Evolutionary conservation across 805 yeast genomes (phyloP).

Genomic region (Saccharomycopsis vini): DNA sequence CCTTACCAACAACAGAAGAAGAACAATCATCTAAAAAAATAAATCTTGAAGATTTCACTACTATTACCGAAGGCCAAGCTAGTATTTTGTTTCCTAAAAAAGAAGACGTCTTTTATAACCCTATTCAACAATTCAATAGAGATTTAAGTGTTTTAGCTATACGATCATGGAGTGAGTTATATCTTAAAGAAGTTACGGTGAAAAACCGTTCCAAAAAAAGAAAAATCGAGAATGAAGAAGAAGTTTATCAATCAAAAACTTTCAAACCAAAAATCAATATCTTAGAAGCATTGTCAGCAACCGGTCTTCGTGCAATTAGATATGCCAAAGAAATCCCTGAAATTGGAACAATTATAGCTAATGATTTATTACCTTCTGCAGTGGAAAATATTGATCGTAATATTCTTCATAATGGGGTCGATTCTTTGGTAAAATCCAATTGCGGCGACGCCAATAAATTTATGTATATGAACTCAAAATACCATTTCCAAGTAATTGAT

Average conservation of each 20-base stretch:
- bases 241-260: conserved; percentile 5
- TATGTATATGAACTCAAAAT: conserved; percentile 45
- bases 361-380: conserved; percentile 81
- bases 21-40: too few relatives aligned
- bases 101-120: conserved; percentile 86
- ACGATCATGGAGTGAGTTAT: conserved; percentile 72
- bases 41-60: conserved; percentile 29
- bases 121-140: conserved; percentile 93
- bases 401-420: conserved; percentile 55
- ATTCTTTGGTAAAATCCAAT: conserved; percentile 50
- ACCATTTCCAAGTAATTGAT: conserved; percentile 77
- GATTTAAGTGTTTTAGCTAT: conserved; percentile 82
- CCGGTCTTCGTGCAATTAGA: conserved; percentile 89
- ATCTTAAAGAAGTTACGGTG: conserved; percentile 28
- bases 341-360: conserved; percentile 70
- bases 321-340: conserved; percentile 87
- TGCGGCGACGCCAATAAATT: conserved; percentile 86
- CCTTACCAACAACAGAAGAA: background rate
- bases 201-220: conserved; percentile 21
- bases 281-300: conserved; percentile 87
- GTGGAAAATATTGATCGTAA: conserved; percentile 72
- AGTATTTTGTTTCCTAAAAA: conserved; percentile 72
- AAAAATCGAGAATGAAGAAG: conserved; percentile 15
- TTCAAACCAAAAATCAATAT: conserved; percentile 48
- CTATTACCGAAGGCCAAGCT: conserved; percentile 74